Conservation (phyloP, 2,329 filamentous ascomycete species). For the Huntiella moniliformis region DNA sequence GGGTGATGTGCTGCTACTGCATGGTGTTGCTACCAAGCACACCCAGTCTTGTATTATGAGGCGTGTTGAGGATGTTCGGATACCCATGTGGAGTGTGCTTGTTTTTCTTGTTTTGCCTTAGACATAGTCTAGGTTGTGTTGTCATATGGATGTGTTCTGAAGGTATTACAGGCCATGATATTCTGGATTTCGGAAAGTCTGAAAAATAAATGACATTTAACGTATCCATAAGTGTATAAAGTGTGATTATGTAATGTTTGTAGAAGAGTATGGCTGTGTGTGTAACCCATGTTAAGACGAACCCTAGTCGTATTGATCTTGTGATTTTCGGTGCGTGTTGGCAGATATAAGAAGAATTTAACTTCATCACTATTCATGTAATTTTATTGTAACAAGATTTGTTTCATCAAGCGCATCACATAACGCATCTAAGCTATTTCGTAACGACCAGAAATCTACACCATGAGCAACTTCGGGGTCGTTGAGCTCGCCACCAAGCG, state of each 20-base stretch:
- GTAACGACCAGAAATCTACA: constrained; percentile 7
- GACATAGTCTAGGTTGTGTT: no score
- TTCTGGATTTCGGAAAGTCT: constrained; percentile 10
- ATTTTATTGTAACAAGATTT: no score
- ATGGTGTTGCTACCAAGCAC: background rate
- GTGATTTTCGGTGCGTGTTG: no score
- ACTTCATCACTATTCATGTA: no score
- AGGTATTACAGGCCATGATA: constrained; percentile 7
- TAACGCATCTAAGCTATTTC: background rate
- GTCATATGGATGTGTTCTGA: background rate
- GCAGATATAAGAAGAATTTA: no score
- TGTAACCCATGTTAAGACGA: background rate
- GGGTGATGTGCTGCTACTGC: background rate
- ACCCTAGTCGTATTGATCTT: no score
- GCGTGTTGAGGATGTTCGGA: background rate
- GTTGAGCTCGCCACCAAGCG: constrained; percentile 60
- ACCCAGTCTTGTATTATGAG: background rate
- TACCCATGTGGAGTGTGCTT: background rate
- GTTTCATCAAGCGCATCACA: background rate
- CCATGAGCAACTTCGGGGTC: constrained; percentile 55
- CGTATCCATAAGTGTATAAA: background rate
- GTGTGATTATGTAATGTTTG: background rate
- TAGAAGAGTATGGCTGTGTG: background rate
- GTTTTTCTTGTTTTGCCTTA: constrained; percentile 3
- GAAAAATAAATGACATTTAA: constrained; percentile 7